Base-by-base conservation (phyloP, 2,329 filamentous ascomycete genomes). In the Metarhizium humberi region DNA sequence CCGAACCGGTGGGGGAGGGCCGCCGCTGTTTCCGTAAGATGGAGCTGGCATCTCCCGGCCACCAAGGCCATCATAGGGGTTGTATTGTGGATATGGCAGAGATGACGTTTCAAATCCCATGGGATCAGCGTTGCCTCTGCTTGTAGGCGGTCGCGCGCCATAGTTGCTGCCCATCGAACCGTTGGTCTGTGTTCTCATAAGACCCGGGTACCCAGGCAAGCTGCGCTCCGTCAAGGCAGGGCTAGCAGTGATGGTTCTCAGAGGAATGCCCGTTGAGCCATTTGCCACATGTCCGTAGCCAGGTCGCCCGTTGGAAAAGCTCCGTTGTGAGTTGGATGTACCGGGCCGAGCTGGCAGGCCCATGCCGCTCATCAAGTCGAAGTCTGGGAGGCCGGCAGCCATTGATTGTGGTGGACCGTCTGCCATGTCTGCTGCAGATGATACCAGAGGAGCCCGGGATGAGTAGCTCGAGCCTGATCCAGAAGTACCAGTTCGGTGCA, bases 391-490 rank as follows among this genome's bases (percentile, higher is more conserved):
- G 36, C 68, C 62, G 36, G 72, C 69, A 5, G 64, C 69, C 2
- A 71, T 71, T 1, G 73, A 73, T 4, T 66, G 65, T 6, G 71
- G 60, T 43, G 71, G 66, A 25, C 64, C 65, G 63, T 77, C 78
- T 20, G 83, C 84, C 80, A 87, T 86, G 6, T 78, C 76, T 36
- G 78, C 77, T 6, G 84, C 83, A 57, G 80, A 75, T 18, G 73
- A 70, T 42, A 88, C 70, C 6, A 90, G 75, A 1, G 87, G 82
- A 7, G 81, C 78, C 57, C 85, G 81, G 3, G 86, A 84, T 13
- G 77, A 80, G 64, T 83, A 86, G 64, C 78, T 88, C n/a, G 74
- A 74, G 34, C 70, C 71, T 0, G 86, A 86, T 18, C 73, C 72
- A 58, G 78, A 75, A 0, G 87, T 88, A 53, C 71, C 67, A 70